A percentile compares a stretch with the other conserved stretches of the same genome.
Evolutionary conservation across 164 flowering plant genomes (phyloP).

Genomic region (Stephania cephalantha): DNA sequence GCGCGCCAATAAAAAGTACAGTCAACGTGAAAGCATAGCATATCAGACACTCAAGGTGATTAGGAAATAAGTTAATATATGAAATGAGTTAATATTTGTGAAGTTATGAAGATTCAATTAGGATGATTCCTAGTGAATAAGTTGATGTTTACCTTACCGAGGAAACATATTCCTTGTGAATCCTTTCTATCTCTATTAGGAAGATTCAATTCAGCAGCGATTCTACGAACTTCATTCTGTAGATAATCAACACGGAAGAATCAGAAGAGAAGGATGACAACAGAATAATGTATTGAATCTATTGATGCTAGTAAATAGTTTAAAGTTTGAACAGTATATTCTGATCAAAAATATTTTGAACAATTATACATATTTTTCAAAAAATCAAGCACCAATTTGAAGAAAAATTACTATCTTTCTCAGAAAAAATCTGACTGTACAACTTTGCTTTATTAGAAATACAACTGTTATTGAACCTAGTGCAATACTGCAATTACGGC

Average conservation of each 20-base stretch:
- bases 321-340: too few relatives aligned
- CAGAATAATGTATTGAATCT: not conserved
- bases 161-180: constrained; percentile 98
- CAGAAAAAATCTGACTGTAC: not conserved
- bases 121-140: not conserved
- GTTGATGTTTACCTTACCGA: constrained; percentile 67
- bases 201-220: constrained; percentile 60
- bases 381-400: too few relatives aligned
- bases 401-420: not conserved
- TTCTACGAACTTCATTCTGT: constrained; percentile 82
- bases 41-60: too few relatives aligned
- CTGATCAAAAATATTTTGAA: too few relatives aligned
- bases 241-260: constrained; percentile 15
- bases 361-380: too few relatives aligned
- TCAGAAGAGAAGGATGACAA: not conserved
- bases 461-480: not conserved
- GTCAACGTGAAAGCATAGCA: not conserved
- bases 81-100: not conserved
- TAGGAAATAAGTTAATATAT: not conserved
- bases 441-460: too few relatives aligned
- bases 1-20: not conserved
- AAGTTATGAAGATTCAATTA: not conserved
- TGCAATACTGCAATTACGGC: not conserved
- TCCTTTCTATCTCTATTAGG: constrained; percentile 97
- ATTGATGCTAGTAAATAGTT: not conserved